Evolutionary conservation across 2,329 filamentous ascomycete genomes (phyloP).

Genomic region (Fusarium globosum): DNA sequence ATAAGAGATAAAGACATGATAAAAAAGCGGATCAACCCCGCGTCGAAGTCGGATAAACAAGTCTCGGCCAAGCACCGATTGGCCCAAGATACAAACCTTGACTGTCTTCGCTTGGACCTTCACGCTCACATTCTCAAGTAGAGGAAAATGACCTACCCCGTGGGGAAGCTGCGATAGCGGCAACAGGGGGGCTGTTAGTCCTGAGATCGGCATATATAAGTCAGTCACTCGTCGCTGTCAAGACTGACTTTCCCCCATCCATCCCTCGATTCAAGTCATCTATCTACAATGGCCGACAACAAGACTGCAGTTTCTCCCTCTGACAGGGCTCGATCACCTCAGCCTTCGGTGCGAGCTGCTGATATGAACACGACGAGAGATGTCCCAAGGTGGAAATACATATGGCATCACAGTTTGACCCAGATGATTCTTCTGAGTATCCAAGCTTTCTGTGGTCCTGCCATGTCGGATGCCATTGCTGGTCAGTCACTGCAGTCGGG

Average conservation of each 20-base stretch:
- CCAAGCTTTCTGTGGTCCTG: slow-evolving; percentile 12
- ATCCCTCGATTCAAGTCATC: no score
- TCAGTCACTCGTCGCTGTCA: neutral
- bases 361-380: neutral
- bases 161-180: slow-evolving; percentile 3
- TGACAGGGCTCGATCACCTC: neutral
- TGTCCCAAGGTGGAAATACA: slow-evolving; percentile 3
- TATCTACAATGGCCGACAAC: neutral
- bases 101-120: slow-evolving; percentile 4
- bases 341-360: neutral
- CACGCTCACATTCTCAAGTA: neutral
- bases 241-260: no score
- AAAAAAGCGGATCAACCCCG: neutral
- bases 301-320: slow-evolving; percentile 4
- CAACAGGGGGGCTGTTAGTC: neutral
- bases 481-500: neutral
- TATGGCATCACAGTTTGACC: slow-evolving; percentile 12
- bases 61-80: neutral
- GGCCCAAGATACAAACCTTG: neutral
- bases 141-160: slow-evolving; percentile 1
- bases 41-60: neutral
- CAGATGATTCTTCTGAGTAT: slow-evolving; percentile 25
- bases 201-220: neutral
- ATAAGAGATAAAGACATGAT: neutral
- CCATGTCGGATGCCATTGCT: slow-evolving; percentile 17